These are phyloP conservation scores for Theobroma cacao DNA, from an alignment of 345 rosid genomes.

Conservation along the genomic window DNA sequence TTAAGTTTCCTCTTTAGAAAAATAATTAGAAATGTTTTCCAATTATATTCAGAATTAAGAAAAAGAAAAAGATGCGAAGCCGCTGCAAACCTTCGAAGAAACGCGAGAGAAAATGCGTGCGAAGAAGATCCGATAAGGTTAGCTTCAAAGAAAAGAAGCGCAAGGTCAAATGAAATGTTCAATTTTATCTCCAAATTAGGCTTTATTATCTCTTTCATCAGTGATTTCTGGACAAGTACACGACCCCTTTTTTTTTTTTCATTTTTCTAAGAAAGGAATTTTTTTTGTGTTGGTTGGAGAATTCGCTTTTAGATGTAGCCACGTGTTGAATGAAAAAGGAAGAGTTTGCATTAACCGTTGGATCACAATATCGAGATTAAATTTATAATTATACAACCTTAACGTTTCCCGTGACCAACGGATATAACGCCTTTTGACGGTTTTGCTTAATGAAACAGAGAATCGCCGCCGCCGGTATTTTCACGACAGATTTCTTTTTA, in stretches of 20 bases:
- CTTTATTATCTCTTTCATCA: not conserved
- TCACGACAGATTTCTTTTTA: too few relatives aligned
- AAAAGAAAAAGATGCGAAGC: not conserved
- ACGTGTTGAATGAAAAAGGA: not conserved
- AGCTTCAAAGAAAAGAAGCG: not conserved
- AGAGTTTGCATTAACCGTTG: not conserved
- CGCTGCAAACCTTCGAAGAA: not conserved
- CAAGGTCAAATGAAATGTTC: not conserved
- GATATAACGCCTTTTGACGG: not conserved
- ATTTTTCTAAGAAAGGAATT: not conserved
- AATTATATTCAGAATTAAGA: not conserved
- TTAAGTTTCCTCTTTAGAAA: not conserved
- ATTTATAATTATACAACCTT: too few relatives aligned
- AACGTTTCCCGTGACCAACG: not conserved
- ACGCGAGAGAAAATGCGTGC: not conserved
- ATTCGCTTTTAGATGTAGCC: not conserved
- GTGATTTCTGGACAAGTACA: too few relatives aligned
- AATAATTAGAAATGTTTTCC: not conserved
- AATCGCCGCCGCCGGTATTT: not conserved
- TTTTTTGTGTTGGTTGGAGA: not conserved
- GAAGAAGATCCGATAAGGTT: not conserved
- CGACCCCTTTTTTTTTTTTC: not conserved
- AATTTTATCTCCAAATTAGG: not conserved
- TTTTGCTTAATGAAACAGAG: not conserved
- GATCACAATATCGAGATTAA: not conserved